These are phyloP conservation scores for Bipolaris zeicola DNA, from an alignment of 2,329 filamentous ascomycete species.

Conservation along the genomic window DNA sequence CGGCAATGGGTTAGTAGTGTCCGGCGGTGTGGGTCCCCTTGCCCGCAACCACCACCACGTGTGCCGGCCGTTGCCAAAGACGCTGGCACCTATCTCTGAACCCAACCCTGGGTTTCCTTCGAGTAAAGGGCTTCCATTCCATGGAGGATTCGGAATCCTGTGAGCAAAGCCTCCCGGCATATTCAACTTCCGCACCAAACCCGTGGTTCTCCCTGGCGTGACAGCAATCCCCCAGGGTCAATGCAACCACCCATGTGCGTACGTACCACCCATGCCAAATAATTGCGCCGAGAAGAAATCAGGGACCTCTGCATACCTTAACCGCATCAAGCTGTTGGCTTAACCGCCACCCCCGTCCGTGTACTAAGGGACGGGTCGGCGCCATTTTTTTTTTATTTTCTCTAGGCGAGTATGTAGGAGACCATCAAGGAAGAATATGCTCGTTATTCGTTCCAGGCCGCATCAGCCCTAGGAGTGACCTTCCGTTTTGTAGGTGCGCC, in stretches of 20 bases:
- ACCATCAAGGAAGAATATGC: not conserved
- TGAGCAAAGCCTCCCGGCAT: not conserved
- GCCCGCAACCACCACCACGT: not conserved
- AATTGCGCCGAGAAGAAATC: not conserved
- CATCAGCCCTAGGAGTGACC: not conserved
- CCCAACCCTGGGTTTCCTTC: too few relatives aligned
- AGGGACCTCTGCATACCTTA: not conserved
- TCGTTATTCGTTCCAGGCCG: not conserved
- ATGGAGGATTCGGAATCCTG: not conserved
- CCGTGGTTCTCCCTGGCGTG: not conserved
- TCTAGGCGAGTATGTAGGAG: not conserved
- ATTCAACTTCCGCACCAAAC: not conserved
- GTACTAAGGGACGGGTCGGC: constrained; percentile 4
- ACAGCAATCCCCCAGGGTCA: not conserved
- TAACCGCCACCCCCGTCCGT: not conserved
- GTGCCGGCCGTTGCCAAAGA: not conserved
- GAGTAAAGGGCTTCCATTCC: not conserved
- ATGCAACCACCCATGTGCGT: not conserved
- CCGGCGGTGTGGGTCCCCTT: constrained; percentile 3
- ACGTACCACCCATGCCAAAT: not conserved
- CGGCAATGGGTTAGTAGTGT: constrained; percentile 6
- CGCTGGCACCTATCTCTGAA: too few relatives aligned
- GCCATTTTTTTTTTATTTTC: not conserved
- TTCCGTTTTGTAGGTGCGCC: too few relatives aligned
- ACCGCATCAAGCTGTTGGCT: not conserved